Conservation (phyloP, 1,139 yeast species). For the Protomyces pachydermus region DNA sequence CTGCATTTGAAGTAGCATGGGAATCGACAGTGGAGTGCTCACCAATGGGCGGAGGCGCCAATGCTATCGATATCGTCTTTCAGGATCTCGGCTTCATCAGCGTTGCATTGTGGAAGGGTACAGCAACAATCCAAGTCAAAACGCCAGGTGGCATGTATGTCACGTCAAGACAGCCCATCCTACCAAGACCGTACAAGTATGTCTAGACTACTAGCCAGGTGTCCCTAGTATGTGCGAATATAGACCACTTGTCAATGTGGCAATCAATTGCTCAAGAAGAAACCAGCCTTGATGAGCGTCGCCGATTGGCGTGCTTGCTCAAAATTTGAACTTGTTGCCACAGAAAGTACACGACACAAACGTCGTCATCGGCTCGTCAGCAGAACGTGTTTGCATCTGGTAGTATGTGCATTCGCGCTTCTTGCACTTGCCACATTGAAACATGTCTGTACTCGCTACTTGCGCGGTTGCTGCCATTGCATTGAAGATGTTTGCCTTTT, state of each 20-base stretch:
- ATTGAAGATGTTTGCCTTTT: slow-evolving; percentile 83
- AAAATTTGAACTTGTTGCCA: slow-evolving; percentile 96
- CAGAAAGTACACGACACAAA: slow-evolving; percentile 65
- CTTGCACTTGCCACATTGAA: slow-evolving; percentile 96
- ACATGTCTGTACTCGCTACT: slow-evolving; percentile 92
- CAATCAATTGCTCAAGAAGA: too few relatives aligned
- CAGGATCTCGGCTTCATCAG: slow-evolving; percentile 19
- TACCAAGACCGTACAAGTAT: background rate
- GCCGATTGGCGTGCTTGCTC: slow-evolving; percentile 41
- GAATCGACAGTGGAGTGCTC: background rate
- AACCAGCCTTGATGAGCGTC: background rate
- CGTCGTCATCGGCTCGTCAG: slow-evolving; percentile 97
- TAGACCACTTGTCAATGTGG: too few relatives aligned
- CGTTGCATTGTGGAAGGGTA: slow-evolving; percentile 11
- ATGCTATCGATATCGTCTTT: slow-evolving; percentile 15
- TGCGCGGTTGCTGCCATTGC: slow-evolving; percentile 98
- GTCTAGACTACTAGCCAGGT: background rate
- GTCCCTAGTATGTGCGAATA: too few relatives aligned
- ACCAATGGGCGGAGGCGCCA: background rate
- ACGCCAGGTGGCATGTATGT: slow-evolving; percentile 13
- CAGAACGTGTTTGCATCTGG: slow-evolving; percentile 96
- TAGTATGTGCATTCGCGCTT: slow-evolving; percentile 93
- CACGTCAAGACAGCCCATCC: background rate
- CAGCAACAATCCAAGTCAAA: slow-evolving; percentile 2
- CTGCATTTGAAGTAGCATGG: slow-evolving; percentile 2